These are phyloP conservation scores for Heterobasidion parviporum DNA, from an alignment of 1,284 basidiomycete genomes.

Conservation along the genomic window DNA sequence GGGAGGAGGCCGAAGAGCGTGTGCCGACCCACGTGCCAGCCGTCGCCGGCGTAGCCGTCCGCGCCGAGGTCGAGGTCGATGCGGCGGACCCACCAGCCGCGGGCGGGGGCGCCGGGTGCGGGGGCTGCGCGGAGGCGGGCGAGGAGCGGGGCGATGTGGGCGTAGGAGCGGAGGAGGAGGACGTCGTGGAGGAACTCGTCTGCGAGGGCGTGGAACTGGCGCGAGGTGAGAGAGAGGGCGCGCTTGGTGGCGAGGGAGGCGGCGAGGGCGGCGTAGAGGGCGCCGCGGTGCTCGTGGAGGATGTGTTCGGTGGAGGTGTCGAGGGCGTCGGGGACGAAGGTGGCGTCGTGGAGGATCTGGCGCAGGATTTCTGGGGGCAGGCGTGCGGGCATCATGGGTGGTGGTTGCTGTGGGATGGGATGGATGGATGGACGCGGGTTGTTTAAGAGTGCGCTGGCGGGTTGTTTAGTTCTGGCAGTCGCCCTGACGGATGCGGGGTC, in stretches of 20 bases:
- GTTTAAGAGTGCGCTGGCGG: too few species aligned
- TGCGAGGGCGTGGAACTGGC: neutral
- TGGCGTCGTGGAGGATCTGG: neutral
- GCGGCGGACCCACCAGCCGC: neutral
- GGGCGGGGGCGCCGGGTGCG: neutral
- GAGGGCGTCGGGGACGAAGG: neutral
- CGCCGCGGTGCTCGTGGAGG: neutral
- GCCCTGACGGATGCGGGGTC: too few species aligned
- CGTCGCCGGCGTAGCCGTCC: neutral
- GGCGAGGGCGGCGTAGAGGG: neutral
- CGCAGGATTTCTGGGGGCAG: neutral
- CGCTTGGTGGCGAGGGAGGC: neutral
- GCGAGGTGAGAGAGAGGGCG: neutral
- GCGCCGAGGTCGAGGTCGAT: neutral
- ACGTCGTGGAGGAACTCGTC: neutral
- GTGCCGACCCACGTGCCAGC: neutral
- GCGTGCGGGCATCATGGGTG: neutral
- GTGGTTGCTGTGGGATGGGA: too few species aligned
- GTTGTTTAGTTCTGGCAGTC: too few species aligned
- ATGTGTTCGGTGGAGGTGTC: neutral
- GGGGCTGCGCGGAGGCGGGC: neutral
- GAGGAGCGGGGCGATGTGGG: neutral
- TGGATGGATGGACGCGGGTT: too few species aligned
- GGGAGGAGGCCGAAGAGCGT: neutral
- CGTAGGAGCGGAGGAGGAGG: neutral